These are phyloP conservation scores for Colletotrichum endophyticum DNA, from an alignment of 2,329 filamentous ascomycete genomes.

Conservation along the genomic window DNA sequence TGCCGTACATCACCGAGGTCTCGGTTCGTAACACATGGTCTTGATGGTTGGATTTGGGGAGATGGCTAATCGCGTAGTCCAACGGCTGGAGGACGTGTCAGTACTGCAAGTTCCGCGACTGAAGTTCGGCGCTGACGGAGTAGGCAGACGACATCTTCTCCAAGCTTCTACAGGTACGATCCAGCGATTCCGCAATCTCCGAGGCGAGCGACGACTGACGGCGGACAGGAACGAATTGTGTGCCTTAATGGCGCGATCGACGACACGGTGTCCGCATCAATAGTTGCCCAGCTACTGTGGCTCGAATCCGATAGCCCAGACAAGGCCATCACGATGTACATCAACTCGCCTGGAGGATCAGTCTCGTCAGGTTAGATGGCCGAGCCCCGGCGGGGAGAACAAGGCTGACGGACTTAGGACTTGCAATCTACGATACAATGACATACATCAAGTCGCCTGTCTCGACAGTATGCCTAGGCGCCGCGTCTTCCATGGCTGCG, in stretches of 20 bases:
- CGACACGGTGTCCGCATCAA: slow-evolving; percentile 87
- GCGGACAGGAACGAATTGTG: slow-evolving; percentile 81
- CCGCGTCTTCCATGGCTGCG: slow-evolving; percentile 94
- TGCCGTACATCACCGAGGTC: slow-evolving; percentile 65
- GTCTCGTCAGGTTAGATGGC: slow-evolving; percentile 68
- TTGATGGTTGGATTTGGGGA: not conserved
- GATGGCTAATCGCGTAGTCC: slow-evolving; percentile 55
- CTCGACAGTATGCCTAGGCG: slow-evolving; percentile 92
- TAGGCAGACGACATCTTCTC: slow-evolving; percentile 79
- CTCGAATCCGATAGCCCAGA: slow-evolving; percentile 96
- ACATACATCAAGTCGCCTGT: slow-evolving; percentile 93
- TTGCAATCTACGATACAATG: slow-evolving; percentile 99
- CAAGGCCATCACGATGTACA: slow-evolving; percentile 96
- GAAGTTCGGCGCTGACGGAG: slow-evolving; percentile 22
- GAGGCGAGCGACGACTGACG: slow-evolving; percentile 23
- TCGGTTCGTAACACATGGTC: slow-evolving; percentile 41
- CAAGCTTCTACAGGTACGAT: slow-evolving; percentile 72
- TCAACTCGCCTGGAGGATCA: slow-evolving; percentile 93
- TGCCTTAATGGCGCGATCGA: slow-evolving; percentile 93
- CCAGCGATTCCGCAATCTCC: not conserved
- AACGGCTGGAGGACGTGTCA: slow-evolving; percentile 80
- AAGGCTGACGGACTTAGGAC: slow-evolving; percentile 41
- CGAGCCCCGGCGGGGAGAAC: not conserved
- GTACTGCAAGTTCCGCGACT: slow-evolving; percentile 32
- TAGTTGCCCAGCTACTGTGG: slow-evolving; percentile 95